A percentile compares a stretch with the other conserved stretches of the same genome.
Evolutionary conservation across 192 early-diverging fungal species (phyloP).

Genomic region (Gonapodya sp.): DNA sequence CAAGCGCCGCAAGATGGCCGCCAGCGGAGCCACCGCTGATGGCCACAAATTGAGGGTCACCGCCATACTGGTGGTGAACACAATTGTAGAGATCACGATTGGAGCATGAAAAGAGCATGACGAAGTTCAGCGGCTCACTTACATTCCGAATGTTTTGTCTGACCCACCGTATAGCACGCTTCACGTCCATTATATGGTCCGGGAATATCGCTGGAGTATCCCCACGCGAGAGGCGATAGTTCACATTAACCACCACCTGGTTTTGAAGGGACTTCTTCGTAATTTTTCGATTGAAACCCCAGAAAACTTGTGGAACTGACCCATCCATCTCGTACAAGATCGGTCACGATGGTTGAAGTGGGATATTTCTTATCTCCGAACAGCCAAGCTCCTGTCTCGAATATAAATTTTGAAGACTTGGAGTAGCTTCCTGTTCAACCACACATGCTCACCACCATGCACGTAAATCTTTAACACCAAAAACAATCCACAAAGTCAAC

Average conservation of each 20-base stretch:
- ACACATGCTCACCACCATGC: not conserved
- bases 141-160: conserved; percentile 28
- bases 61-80: conserved; percentile 45
- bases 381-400: not conserved
- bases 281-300: not conserved
- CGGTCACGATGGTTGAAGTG: not conserved
- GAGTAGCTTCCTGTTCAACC: not conserved
- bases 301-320: not conserved
- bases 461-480: no score
- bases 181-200: conserved; percentile 53
- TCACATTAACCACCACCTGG: not conserved
- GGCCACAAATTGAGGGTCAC: conserved; percentile 52
- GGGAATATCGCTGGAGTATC: conserved; percentile 13
- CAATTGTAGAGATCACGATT: no score
- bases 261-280: not conserved
- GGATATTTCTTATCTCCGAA: conserved; percentile 1
- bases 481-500: no score
- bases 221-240: conserved; percentile 5
- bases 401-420: not conserved
- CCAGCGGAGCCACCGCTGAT: conserved; percentile 44
- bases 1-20: conserved; percentile 44
- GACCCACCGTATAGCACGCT: conserved; percentile 60
- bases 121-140: not conserved
- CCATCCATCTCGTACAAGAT: not conserved
- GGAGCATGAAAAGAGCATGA: not conserved